Evolutionary conservation across 2,329 filamentous ascomycete genomes (phyloP), one percentile per base, ranked within the genome.

Genomic region (Cladosporium sp.): DNA sequence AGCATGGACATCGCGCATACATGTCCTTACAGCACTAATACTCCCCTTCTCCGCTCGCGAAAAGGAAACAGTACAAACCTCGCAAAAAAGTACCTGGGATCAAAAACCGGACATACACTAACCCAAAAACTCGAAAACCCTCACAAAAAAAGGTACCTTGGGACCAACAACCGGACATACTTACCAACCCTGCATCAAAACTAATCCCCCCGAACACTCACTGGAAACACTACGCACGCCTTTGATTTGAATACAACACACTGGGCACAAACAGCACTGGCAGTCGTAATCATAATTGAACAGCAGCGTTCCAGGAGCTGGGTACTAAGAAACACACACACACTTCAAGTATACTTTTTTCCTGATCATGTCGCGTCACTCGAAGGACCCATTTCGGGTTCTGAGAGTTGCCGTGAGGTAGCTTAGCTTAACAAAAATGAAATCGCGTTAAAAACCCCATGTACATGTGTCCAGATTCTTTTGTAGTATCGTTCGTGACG

Each of bases 291-390:
- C n/a, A 47, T 47, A 47, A 21, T 47, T 7, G 24, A 21, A 36
- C 15, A 36, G 54, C 54, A 36, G 28, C 30, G 54, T 36, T 21
- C 28, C 30, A 30, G 26, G 24, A 32, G 10, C 21, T 11, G 11
- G 12, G 12, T 28, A 30, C 18, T 28, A 4, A 30, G n/a, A 55
- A 32, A 26, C 34, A n/a, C 4, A 28, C 28, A 32, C 30, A 54
- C 36, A 41, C 36, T n/a, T 18, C 51, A 12, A 32, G 15, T n/a
- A 30, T 54, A 10, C 21, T 32, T n/a, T 15, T 62, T 41, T 54
- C 49, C 24, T 61, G 11, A 21, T 52, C 60, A 41, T 54, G 60
- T 63, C 49, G 60, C 24, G 60, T 54, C 47, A 63, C 60, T 54
- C 47, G 60, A 63, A 63, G 60, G 34, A 44, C 34, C 60, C 49